Evolutionary conservation across 176 grass and related monocot species (phyloP), one percentile per base, ranked within the genome.

Genomic region (Juncus effusus): DNA sequence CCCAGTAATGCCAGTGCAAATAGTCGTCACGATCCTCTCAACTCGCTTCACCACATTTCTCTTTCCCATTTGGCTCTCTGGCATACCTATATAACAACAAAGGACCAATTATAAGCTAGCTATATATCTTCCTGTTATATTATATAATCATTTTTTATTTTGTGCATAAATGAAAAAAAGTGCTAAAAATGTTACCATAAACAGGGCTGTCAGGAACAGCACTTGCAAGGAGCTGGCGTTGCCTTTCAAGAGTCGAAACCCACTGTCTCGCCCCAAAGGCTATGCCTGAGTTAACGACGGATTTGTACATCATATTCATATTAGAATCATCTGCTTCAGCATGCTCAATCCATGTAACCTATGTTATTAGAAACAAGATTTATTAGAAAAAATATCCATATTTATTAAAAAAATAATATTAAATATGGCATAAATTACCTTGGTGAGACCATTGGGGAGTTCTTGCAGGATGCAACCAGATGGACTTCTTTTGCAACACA

Each of bases 301-400:
- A 55, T 62, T 62, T 53, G 57, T 76, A 82, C 57, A 88, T 60
- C 6, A 58, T 53, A 64, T 82, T 81, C 40, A 70, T 15, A 1
- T 36, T 51, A 9, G 45, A 13, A 44, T 65, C 75, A 16, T 85
- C 81, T 36, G 76, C 75, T 72, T 13, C 81, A 40, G 87, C 67
- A 54, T 93, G 85, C 39, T 93, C 89, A 40, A 93, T 58, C 62
- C 47, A 86, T 3, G 28, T 71, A 40, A 93, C 72, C 89, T 93
- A 59, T 19, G n/a, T n/a, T n/a, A 62, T 16, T 36, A 3, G n/a
- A 6, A 19, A 57, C 1, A 1, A 49, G 2, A 2, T n/a, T n/a
- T n/a, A n/a, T n/a, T n/a, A n/a, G n/a, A n/a, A n/a, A n/a, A n/a
- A n/a, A n/a, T n/a, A n/a, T n/a, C n/a, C n/a, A n/a, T n/a, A n/a